Conservation (phyloP, 441 rosid species). For the Biscutella laevigata region DNA sequence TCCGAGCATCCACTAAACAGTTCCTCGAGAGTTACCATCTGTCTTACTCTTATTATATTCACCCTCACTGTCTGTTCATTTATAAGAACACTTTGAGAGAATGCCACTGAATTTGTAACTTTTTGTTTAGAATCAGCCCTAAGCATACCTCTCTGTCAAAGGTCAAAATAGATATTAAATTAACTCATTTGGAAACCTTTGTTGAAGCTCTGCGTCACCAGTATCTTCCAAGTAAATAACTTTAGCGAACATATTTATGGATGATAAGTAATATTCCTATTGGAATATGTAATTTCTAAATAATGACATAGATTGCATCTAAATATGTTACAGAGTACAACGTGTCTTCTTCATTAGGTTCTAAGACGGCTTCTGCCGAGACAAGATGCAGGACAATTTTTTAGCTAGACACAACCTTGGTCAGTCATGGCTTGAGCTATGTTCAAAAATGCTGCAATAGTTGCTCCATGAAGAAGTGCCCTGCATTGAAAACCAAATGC, state of each 20-base stretch:
- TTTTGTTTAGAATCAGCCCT: slow-evolving; percentile 12
- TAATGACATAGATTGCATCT: slow-evolving; percentile 13
- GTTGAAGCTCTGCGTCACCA: not conserved
- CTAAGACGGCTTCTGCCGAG: not conserved
- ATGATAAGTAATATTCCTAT: not conserved
- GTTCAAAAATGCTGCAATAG: slow-evolving; percentile 80
- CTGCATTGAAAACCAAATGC: slow-evolving; percentile 29
- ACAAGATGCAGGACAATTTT: not conserved
- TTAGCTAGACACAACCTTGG: slow-evolving; percentile 81
- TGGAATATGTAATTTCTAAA: slow-evolving; percentile 16
- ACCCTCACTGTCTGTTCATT: slow-evolving; percentile 1
- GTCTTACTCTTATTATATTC: not conserved
- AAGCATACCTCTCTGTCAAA: not conserved
- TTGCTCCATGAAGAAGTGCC: slow-evolving; percentile 81
- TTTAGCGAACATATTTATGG: not conserved
- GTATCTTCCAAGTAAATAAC: not conserved
- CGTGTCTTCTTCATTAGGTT: slow-evolving; percentile 4
- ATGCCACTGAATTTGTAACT: slow-evolving; percentile 12
- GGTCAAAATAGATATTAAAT: not conserved
- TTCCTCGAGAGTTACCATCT: slow-evolving; percentile 9
- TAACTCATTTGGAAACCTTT: not conserved
- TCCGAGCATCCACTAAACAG: slow-evolving; percentile 16
- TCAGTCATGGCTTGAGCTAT: slow-evolving; percentile 97
- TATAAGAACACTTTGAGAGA: slow-evolving; percentile 13
- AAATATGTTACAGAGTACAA: slow-evolving; percentile 32